A percentile compares a stretch with the other conserved stretches of the same genome.
Evolutionary conservation across 345 rosid species (phyloP).

Genomic region (Trapa bicornis): DNA sequence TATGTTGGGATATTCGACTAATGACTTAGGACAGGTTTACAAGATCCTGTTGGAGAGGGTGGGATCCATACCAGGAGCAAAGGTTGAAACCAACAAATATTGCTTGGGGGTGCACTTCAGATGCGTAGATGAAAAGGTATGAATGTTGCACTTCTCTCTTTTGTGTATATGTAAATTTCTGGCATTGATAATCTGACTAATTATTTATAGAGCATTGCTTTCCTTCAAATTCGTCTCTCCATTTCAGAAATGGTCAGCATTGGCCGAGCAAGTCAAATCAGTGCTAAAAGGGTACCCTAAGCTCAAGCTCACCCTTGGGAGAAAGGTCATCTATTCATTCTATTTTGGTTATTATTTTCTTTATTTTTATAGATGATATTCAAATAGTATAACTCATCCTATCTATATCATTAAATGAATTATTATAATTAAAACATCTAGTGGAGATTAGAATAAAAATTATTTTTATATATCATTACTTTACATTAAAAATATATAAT

Average conservation of each 20-base stretch:
- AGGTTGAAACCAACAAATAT: slow-evolving; percentile 87
- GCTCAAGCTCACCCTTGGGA: slow-evolving; percentile 60
- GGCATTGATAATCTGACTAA: too few species aligned
- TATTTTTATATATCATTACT: too few species aligned
- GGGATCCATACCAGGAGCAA: slow-evolving; percentile 57
- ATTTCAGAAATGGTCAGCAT: slow-evolving; percentile 51
- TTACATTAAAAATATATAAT: too few species aligned
- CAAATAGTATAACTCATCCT: too few species aligned
- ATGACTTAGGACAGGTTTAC: slow-evolving; percentile 29
- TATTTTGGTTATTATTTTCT: too few species aligned
- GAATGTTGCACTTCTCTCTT: neutral
- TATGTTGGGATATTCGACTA: neutral
- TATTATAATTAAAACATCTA: too few species aligned
- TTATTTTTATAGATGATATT: too few species aligned
- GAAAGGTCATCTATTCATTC: slow-evolving; percentile 42
- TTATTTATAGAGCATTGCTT: too few species aligned
- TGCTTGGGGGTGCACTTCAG: slow-evolving; percentile 88
- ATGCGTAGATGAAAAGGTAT: slow-evolving; percentile 79
- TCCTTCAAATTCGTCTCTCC: neutral
- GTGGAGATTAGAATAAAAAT: too few species aligned
- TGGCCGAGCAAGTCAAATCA: slow-evolving; percentile 50
- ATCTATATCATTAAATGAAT: too few species aligned
- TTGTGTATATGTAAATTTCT: too few species aligned
- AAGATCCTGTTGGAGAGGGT: slow-evolving; percentile 45
- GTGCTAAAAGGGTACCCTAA: slow-evolving; percentile 58